A percentile compares a stretch with the other conserved stretches of the same genome.
These are phyloP conservation scores for Lagenaria siceraria DNA, from an alignment of 306 rosid genomes.

Conservation along the genomic window DNA sequence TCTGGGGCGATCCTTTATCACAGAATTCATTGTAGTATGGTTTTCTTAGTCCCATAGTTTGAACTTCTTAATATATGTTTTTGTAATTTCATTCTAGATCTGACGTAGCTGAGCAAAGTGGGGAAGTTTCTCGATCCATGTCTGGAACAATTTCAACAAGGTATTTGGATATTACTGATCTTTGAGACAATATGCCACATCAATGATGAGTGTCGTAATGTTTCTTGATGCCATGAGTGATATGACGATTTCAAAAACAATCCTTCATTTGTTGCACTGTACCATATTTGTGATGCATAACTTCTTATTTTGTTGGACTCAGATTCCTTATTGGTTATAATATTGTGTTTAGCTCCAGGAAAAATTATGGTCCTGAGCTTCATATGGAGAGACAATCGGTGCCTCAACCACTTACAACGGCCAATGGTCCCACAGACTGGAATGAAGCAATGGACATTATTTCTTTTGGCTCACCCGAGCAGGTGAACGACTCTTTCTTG, in stretches of 20 bases:
- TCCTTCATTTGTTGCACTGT: neutral
- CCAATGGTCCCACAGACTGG: conserved; percentile 87
- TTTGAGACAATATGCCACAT: neutral
- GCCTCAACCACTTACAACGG: conserved; percentile 41
- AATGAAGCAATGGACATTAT: conserved; percentile 92
- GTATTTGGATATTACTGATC: conserved; percentile 14
- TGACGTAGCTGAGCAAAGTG: conserved; percentile 90
- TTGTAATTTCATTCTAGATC: conserved; percentile 26
- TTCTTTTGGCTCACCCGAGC: conserved; percentile 91
- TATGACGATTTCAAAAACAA: neutral
- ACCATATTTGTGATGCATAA: neutral
- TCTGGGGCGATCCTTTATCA: neutral
- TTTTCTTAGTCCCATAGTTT: neutral
- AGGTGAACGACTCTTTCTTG: conserved; percentile 35
- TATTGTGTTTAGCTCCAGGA: conserved; percentile 26
- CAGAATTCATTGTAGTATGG: neutral
- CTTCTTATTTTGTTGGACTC: neutral
- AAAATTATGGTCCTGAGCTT: conserved; percentile 50
- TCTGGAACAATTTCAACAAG: conserved; percentile 51
- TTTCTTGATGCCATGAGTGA: neutral
- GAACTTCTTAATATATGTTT: neutral
- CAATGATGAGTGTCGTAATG: neutral
- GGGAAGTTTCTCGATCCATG: conserved; percentile 62
- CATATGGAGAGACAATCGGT: conserved; percentile 50
- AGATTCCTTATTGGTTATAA: neutral